Base-by-base conservation (phyloP, 805 yeast genomes). In the Kurtzmaniella cleridarum region DNA sequence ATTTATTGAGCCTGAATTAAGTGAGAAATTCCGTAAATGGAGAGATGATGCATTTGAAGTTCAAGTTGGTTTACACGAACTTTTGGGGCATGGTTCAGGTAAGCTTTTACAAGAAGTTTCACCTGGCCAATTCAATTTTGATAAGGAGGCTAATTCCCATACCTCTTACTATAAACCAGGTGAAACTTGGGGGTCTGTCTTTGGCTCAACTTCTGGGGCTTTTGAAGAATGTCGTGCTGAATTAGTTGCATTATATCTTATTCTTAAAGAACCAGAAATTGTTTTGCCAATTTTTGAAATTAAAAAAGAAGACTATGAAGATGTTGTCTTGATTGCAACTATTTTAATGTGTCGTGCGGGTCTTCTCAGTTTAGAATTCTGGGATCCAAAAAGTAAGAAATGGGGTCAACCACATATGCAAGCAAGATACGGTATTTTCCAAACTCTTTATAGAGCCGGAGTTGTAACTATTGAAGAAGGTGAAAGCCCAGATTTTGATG, bases 321-420 rank as follows among this genome's bases (percentile, higher is more conserved):
- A 76, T 41, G 74, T 86, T 37, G 70, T 78, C 32, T 76, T 73
- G 51, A 71, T 84, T 31, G 85, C 90, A 12, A 84, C 80, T 48
- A 64, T 87, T 46, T 79, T 77, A 47, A 88, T 88, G 96, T 84
- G 88, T 18, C 74, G 95, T 50, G 95, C 95, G 5, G 96, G 96
- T 42, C 66, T 88, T 36, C 54, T 84, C 27, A 91, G 85, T 6
- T 71, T 88, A 54, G 95, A 88, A 59, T 85, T 74, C 57, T 88
- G 95, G 88, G 95, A 88, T 59, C 95, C 95, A 30, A 62, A 62
- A 33, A 73, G 86, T 23, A 66, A 69, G 42, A 87, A 86, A 62
- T 88, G 96, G 95, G 96, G 96, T 24, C 96, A 88, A 65, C 81
- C 96, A 11, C 96, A 88, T 59, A 86, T 87, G 88, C 95, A 87